Evolutionary conservation across 2,329 filamentous ascomycete genomes (phyloP).

Genomic region (Graphiopsis chlorocephala): DNA sequence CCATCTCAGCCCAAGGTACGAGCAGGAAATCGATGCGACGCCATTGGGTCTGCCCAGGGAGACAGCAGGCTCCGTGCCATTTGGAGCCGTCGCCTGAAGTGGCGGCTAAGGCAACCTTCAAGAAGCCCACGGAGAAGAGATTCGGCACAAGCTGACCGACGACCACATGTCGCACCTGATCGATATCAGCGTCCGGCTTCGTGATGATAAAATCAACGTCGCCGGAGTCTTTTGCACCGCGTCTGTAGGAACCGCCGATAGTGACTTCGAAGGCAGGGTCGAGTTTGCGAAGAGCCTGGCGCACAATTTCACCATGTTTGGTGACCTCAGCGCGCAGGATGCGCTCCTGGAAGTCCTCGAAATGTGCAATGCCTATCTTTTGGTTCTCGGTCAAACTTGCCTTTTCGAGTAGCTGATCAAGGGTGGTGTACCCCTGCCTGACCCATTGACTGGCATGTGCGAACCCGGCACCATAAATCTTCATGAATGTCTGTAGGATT

Average conservation of each 20-base stretch:
- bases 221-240: constrained; percentile 69
- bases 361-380: constrained; percentile 72
- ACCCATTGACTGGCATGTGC: constrained; percentile 73
- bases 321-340: constrained; percentile 77
- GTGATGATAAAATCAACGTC: constrained; percentile 88
- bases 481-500: constrained; percentile 66
- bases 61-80: constrained; percentile 81
- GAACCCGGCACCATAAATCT: constrained; percentile 75
- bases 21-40: constrained; percentile 80
- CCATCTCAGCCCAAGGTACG: constrained; percentile 74
- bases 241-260: constrained; percentile 79
- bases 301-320: constrained; percentile 65
- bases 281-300: constrained; percentile 54
- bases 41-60: constrained; percentile 65
- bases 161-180: constrained; percentile 60
- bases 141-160: constrained; percentile 61
- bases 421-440: constrained; percentile 67
- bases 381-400: constrained; percentile 69
- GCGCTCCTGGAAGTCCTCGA: constrained; percentile 72
- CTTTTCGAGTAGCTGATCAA: constrained; percentile 65
- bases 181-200: constrained; percentile 56
- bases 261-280: constrained; percentile 67
- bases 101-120: constrained; percentile 65
- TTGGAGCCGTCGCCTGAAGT: constrained; percentile 63
- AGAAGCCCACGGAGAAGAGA: constrained; percentile 62